These are phyloP conservation scores for Amaranthus palmeri DNA, from an alignment of 148 eudicot species.

Conservation along the genomic window DNA sequence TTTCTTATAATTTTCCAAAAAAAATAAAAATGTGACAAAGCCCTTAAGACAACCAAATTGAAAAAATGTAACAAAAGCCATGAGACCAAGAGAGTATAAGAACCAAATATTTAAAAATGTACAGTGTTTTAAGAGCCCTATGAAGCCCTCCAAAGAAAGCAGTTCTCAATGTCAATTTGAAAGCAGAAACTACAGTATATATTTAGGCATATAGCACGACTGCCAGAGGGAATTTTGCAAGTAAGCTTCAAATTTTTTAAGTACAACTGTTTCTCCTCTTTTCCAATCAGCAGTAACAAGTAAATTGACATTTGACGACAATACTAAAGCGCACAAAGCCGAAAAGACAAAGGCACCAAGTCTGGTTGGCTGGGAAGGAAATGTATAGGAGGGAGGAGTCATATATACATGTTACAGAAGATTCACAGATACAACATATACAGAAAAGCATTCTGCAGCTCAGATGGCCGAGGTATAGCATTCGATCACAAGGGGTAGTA, in stretches of 20 bases:
- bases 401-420: constrained; percentile 29
- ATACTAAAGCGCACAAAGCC: neutral
- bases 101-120: no score
- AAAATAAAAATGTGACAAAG: no score
- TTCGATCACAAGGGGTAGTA: constrained; percentile 9
- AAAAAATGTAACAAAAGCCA: no score
- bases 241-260: neutral
- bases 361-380: neutral
- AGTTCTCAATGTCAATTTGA: no score
- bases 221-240: neutral
- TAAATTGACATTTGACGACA: neutral
- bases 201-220: neutral
- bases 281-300: neutral
- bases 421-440: constrained; percentile 47
- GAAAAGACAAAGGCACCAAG: neutral
- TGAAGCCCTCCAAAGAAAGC: no score
- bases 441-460: constrained; percentile 21
- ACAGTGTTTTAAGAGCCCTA: no score
- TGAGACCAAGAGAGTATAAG: no score
- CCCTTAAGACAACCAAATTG: no score
- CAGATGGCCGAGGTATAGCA: constrained; percentile 23
- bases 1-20: no score
- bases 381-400: neutral
- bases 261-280: neutral
- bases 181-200: neutral